phyloP scores from a whole-genome alignment of 106 monocot species.

The Dendrobium huoshanense region DNA sequence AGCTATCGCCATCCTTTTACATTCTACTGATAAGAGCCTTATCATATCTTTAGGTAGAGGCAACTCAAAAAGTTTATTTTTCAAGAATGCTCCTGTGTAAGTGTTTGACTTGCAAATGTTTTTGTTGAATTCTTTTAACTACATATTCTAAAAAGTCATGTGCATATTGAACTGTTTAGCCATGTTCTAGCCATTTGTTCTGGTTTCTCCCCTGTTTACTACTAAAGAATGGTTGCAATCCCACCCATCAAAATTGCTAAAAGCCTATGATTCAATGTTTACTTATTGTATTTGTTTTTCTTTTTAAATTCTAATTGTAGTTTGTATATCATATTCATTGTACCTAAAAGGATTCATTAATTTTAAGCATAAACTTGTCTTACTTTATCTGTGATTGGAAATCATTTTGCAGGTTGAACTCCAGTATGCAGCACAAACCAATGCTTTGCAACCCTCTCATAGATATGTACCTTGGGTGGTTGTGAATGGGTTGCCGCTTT shows the following conservation, averaged over 20 bases:
- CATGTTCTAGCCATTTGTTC: too few species aligned
- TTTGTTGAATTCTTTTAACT: background rate
- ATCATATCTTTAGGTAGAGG: background rate
- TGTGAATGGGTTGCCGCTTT: slow-evolving; percentile 49
- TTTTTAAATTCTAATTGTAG: too few species aligned
- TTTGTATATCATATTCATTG: background rate
- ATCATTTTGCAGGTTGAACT: slow-evolving; percentile 37
- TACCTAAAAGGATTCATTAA: background rate
- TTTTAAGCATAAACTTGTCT: too few species aligned
- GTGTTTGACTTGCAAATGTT: background rate
- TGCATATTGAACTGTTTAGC: background rate
- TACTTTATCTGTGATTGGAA: background rate
- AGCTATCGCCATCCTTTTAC: background rate
- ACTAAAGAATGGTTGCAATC: too few species aligned
- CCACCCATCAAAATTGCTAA: background rate
- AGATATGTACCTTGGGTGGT: slow-evolving; percentile 64
- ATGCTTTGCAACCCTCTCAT: slow-evolving; percentile 53
- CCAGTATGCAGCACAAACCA: slow-evolving; percentile 53
- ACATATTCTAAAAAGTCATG: background rate
- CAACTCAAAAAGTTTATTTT: background rate
- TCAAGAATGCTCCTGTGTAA: background rate
- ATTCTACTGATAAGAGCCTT: background rate
- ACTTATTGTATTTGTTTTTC: too few species aligned
- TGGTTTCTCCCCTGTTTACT: too few species aligned
- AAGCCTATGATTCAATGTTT: background rate